Conservation (phyloP, 441 rosid species). For the Erodium trifolium region DNA sequence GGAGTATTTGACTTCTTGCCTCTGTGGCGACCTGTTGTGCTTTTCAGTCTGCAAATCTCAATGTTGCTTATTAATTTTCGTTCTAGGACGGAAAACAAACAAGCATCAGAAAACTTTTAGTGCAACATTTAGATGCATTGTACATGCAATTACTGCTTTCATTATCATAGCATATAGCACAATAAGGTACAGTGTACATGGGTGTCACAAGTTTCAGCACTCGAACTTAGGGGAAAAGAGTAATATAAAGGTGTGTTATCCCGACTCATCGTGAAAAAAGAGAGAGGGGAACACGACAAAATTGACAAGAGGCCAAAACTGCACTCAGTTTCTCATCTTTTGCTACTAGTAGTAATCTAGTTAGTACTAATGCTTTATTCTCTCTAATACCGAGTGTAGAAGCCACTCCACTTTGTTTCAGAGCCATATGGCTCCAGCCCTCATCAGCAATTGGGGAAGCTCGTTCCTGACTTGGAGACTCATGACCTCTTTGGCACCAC, state of each 20-base stretch:
- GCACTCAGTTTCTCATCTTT: background rate
- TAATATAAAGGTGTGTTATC: background rate
- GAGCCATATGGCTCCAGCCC: too few relatives aligned
- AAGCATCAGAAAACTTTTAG: background rate
- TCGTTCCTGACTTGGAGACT: too few relatives aligned
- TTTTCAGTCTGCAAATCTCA: background rate
- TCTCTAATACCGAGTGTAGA: background rate
- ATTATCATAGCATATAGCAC: too few relatives aligned
- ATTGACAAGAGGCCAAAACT: background rate
- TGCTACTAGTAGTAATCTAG: background rate
- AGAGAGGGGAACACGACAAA: background rate
- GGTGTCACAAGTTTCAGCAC: background rate
- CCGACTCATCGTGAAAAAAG: background rate
- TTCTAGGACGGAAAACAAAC: background rate
- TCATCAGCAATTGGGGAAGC: too few relatives aligned
- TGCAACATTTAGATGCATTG: background rate
- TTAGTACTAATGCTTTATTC: background rate
- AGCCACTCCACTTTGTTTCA: too few relatives aligned
- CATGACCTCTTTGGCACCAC: too few relatives aligned
- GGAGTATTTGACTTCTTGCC: too few relatives aligned
- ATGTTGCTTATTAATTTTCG: background rate
- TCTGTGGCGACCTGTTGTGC: too few relatives aligned
- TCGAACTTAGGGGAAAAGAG: too few relatives aligned
- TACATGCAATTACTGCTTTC: background rate
- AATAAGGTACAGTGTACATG: background rate